A percentile compares a stretch with the other conserved stretches of the same genome.
These are phyloP conservation scores for Neurospora sp. DNA, from an alignment of 495 filamentous ascomycete genomes.

Conservation along the genomic window DNA sequence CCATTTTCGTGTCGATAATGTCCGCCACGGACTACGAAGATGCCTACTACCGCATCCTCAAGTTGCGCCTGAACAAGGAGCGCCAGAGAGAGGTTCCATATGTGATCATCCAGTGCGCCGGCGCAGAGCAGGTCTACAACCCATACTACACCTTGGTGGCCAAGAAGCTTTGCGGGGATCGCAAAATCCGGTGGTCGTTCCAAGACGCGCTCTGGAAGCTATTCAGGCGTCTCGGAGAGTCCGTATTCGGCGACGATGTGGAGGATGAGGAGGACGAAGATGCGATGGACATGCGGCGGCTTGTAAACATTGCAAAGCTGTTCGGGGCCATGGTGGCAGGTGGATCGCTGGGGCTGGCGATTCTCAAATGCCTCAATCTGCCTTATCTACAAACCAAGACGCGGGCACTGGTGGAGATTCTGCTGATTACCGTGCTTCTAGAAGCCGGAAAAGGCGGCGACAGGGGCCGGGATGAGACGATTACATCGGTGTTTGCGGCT, in stretches of 20 bases:
- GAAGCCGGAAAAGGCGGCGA: slow-evolving; percentile 32
- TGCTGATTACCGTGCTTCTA: slow-evolving; percentile 66
- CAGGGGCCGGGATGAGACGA: slow-evolving; percentile 26
- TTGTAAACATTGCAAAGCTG: slow-evolving; percentile 87
- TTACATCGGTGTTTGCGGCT: slow-evolving; percentile 57
- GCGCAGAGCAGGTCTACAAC: slow-evolving; percentile 76
- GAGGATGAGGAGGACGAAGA: slow-evolving; percentile 37
- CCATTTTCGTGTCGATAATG: slow-evolving; percentile 85
- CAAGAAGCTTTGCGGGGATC: slow-evolving; percentile 58
- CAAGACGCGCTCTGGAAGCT: slow-evolving; percentile 78
- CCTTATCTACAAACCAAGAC: slow-evolving; percentile 67
- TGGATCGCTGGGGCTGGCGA: slow-evolving; percentile 49
- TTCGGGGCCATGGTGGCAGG: slow-evolving; percentile 66
- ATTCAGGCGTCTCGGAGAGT: slow-evolving; percentile 78
- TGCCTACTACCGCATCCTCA: slow-evolving; percentile 65
- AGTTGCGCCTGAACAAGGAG: slow-evolving; percentile 72
- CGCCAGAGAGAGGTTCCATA: slow-evolving; percentile 82
- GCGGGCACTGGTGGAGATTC: slow-evolving; percentile 64
- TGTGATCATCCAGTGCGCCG: slow-evolving; percentile 78
- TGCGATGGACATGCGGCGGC: slow-evolving; percentile 43
- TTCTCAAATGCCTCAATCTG: slow-evolving; percentile 70
- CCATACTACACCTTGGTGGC: slow-evolving; percentile 88
- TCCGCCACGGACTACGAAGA: slow-evolving; percentile 81
- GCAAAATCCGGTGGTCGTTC: slow-evolving; percentile 68
- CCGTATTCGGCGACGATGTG: slow-evolving; percentile 46